Evolutionary conservation across 2,329 filamentous ascomycete species (phyloP).

Genomic region (Verticillium dahliae): DNA sequence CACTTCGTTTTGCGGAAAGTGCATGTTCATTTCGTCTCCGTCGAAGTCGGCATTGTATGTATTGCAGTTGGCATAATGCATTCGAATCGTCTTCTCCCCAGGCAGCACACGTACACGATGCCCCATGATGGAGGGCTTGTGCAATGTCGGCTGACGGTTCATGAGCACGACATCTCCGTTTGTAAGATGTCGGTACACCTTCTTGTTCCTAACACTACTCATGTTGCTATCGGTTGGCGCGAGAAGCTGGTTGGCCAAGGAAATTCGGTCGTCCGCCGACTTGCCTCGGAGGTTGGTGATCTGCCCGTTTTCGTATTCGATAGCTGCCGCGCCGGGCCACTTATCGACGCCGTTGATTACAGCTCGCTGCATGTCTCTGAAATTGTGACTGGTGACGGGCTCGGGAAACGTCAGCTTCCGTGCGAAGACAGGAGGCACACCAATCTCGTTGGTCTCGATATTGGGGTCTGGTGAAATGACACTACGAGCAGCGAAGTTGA

Average conservation of each 20-base stretch:
- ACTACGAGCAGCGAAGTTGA: slow-evolving; percentile 95
- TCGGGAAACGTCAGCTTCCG: slow-evolving; percentile 95
- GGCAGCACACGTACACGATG: slow-evolving; percentile 88
- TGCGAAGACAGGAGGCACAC: slow-evolving; percentile 95
- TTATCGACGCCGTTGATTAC: slow-evolving; percentile 91
- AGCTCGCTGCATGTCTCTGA: slow-evolving; percentile 89
- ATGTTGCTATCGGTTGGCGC: slow-evolving; percentile 71
- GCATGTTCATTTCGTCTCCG: slow-evolving; percentile 99
- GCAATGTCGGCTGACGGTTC: slow-evolving; percentile 96
- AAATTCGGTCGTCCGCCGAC: slow-evolving; percentile 78
- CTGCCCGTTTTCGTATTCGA: slow-evolving; percentile 93
- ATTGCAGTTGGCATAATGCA: slow-evolving; percentile 99
- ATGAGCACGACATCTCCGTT: slow-evolving; percentile 97
- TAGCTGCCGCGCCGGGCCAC: slow-evolving; percentile 90
- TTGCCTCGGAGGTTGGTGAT: slow-evolving; percentile 84
- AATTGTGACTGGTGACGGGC: slow-evolving; percentile 95
- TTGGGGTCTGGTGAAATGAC: slow-evolving; percentile 98
- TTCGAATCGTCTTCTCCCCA: slow-evolving; percentile 94
- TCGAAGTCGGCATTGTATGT: slow-evolving; percentile 99
- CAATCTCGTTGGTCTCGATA: slow-evolving; percentile 98
- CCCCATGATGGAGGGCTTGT: slow-evolving; percentile 99
- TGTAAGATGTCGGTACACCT: slow-evolving; percentile 90
- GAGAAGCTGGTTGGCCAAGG: slow-evolving; percentile 86
- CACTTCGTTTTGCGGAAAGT: slow-evolving; percentile 96
- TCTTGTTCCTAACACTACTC: slow-evolving; percentile 80